A percentile compares a stretch with the other conserved stretches of the same genome.
These are phyloP conservation scores for Aspergillus aculeatinus DNA, from an alignment of 2,329 filamentous ascomycete genomes.

Conservation along the genomic window DNA sequence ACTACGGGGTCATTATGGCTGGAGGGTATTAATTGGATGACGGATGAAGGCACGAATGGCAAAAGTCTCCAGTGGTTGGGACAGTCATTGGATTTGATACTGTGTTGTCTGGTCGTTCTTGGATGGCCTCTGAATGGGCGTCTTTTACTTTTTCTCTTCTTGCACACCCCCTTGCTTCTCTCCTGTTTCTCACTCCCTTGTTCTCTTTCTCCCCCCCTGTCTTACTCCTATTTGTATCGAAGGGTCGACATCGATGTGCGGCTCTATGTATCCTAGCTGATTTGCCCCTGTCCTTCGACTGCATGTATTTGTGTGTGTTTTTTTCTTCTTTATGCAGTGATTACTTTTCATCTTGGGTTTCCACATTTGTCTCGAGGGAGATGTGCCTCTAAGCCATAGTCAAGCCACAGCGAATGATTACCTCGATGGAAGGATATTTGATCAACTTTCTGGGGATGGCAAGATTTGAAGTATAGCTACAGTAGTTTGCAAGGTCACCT, in stretches of 20 bases:
- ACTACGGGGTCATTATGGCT: constrained; percentile 66
- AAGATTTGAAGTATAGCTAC: no score
- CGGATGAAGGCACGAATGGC: neutral
- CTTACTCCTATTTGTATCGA: neutral
- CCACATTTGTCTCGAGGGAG: neutral
- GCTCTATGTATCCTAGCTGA: constrained; percentile 15
- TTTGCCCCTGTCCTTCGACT: neutral
- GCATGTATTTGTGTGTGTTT: neutral
- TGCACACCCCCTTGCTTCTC: neutral
- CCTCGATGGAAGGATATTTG: neutral
- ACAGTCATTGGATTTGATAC: neutral
- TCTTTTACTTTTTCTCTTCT: neutral
- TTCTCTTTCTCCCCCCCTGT: neutral
- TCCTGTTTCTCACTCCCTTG: neutral
- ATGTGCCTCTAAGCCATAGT: neutral
- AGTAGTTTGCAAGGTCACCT: no score
- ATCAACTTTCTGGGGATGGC: no score
- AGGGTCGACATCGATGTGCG: constrained; percentile 1
- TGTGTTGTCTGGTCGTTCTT: neutral
- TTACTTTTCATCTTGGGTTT: neutral
- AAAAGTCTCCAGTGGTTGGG: neutral
- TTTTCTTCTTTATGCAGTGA: neutral
- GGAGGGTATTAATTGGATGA: constrained; percentile 35
- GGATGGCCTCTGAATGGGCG: neutral
- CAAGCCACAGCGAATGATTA: neutral